Percentiles rank a stretch among this genome's conserved stretches.
Evolutionary conservation across 1,284 basidiomycete genomes (phyloP).

Genomic region (Naganishia albida): DNA sequence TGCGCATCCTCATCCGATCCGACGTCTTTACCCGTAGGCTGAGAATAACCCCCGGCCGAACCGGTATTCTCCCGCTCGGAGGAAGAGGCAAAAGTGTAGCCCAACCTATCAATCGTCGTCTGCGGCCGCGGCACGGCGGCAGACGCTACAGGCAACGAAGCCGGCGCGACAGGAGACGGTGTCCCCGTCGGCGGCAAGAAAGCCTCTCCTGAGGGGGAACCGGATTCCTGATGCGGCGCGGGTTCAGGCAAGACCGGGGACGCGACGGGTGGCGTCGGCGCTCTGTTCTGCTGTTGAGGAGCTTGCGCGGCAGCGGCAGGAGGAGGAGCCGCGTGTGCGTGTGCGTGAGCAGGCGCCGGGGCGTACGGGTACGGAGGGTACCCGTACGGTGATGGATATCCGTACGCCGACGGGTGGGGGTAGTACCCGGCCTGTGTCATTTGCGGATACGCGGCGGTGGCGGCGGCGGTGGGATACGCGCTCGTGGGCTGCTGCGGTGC

Average conservation of each 20-base stretch:
- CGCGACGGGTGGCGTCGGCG: background rate
- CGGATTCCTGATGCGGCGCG: too few relatives aligned
- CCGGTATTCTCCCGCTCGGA: slow-evolving; percentile 26
- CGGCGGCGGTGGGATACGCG: too few relatives aligned
- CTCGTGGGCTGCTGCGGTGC: background rate
- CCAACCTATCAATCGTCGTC: background rate
- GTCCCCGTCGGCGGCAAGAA: too few relatives aligned
- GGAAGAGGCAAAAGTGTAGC: slow-evolving; percentile 18
- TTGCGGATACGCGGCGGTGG: background rate
- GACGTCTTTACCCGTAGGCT: background rate
- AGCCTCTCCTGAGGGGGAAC: too few relatives aligned
- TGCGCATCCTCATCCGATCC: background rate
- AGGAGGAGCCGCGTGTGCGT: background rate
- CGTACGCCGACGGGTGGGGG: background rate
- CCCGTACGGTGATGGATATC: slow-evolving; percentile 3
- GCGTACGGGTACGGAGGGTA: background rate
- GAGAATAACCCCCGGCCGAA: background rate
- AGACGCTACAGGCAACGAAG: background rate
- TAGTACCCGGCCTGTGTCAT: slow-evolving; percentile 1
- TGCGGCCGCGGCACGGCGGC: background rate
- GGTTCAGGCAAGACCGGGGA: too few relatives aligned
- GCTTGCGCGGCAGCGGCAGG: too few relatives aligned
- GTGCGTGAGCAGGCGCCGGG: background rate
- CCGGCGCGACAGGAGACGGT: too few relatives aligned
- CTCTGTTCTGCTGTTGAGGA: background rate